phyloP scores from a whole-genome alignment of 768 basidiomycete genomes.

The Hericium rajendrae region DNA sequence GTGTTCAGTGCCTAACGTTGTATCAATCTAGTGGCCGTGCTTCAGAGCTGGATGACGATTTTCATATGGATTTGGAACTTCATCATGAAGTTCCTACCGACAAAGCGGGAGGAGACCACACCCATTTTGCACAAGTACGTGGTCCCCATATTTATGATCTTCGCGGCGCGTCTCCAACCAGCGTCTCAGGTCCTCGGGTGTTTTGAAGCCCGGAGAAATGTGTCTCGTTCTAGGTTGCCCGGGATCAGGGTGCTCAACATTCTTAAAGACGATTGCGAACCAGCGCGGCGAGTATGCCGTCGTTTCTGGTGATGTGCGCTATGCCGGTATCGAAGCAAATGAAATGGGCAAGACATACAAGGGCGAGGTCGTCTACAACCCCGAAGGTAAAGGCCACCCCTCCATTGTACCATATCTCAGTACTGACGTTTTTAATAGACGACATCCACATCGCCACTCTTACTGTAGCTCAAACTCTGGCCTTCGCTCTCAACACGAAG shows the following conservation, averaged over 20 bases:
- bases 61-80: not conserved
- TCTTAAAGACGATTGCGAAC: conserved; percentile 79
- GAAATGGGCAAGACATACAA: conserved; percentile 73
- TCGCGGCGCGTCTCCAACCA: not conserved
- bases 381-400: conserved; percentile 41
- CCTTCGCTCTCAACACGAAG: conserved; percentile 62
- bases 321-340: conserved; percentile 66
- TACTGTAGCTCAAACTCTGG: conserved; percentile 69
- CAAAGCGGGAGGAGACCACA: not conserved
- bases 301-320: conserved; percentile 66
- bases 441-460: conserved; percentile 79
- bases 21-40: conserved; percentile 1
- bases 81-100: not conserved
- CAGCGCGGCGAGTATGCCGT: conserved; percentile 52
- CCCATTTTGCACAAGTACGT: conserved; percentile 5
- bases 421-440: conserved; percentile 32
- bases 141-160: not conserved
- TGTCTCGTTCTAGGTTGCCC: conserved; percentile 47
- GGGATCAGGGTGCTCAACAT: conserved; percentile 78
- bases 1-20: not conserved
- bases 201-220: conserved; percentile 12
- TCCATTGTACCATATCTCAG: conserved; percentile 12
- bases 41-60: not conserved
- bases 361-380: conserved; percentile 74
- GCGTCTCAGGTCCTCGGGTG: conserved; percentile 6